A percentile compares a stretch with the other conserved stretches of the same genome.
These are phyloP conservation scores for Physocladia obscura DNA, from an alignment of 192 early-diverging fungal species.

Conservation along the genomic window DNA sequence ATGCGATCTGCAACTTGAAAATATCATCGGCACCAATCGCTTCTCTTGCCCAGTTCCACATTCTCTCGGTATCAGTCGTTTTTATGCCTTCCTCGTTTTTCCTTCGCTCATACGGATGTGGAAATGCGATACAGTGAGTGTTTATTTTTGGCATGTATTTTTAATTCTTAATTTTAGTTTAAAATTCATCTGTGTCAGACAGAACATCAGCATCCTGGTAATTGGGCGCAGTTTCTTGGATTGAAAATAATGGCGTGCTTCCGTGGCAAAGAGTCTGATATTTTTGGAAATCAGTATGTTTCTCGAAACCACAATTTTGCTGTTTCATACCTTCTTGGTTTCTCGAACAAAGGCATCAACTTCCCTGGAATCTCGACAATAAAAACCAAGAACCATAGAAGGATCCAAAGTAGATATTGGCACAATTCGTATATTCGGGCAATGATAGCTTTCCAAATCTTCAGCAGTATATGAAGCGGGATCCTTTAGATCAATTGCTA, in stretches of 20 bases:
- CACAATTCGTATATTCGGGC: constrained; percentile 70
- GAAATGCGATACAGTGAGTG: background rate
- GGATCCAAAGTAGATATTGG: constrained; percentile 82
- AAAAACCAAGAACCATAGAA: constrained; percentile 91
- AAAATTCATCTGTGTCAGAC: constrained; percentile 43
- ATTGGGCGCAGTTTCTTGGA: constrained; percentile 64
- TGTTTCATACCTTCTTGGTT: constrained; percentile 45
- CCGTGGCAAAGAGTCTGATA: constrained; percentile 39
- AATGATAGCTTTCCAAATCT: constrained; percentile 80
- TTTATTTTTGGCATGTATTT: no score
- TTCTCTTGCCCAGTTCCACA: no score
- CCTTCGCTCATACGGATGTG: background rate
- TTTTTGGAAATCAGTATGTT: background rate
- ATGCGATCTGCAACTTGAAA: no score
- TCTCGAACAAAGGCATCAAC: constrained; percentile 63
- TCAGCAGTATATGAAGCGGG: constrained; percentile 28
- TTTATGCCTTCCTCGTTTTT: background rate
- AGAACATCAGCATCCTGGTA: constrained; percentile 59
- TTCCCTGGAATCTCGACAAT: constrained; percentile 57
- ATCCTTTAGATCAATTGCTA: constrained; percentile 43
- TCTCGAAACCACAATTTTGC: background rate
- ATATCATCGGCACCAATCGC: background rate
- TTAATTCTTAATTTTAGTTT: background rate
- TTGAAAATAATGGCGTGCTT: constrained; percentile 60
- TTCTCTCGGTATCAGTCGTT: no score